Base-by-base conservation (phyloP, 768 basidiomycete species). In the Rhodotorula toruloides region DNA sequence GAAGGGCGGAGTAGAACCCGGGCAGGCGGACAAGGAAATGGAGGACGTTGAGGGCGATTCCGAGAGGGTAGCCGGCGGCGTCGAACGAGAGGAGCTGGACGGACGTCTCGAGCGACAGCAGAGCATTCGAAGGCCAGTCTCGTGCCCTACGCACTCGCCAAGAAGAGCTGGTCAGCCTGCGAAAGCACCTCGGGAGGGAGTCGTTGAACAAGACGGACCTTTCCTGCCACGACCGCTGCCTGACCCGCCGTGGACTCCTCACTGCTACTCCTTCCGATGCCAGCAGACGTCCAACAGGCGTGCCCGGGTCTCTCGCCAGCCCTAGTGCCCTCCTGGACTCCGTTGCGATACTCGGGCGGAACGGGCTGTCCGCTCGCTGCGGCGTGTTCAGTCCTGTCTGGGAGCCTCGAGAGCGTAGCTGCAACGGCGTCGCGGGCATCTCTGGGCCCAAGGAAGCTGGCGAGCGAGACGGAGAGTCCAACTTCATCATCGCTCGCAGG, bases 1-100 rank as follows among this genome's bases (percentile, higher is more conserved):
- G 56, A 1, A 67, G 56, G 57, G 66, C 56, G 37, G 66, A 58
- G 56, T 62, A 49, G 47, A 71, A 64, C 29, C 42, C 34, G 11
- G 65, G 56, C 16, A 71, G 40, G 47, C 70, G 70, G 19, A 66
- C 22, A 39, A 67, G n/a, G 55, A 67, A 40, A 34, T 71, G 70
- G 16, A 67, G 6, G 29, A 44, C 34, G 43, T 71, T 60, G 58
- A 61, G 29, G 37, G 44, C 48, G 39, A 61, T 32, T 14, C 55
- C 70, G 58, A 61, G 49, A 2, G 70, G 70, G 46, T 71, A 71
- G 40, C 65, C 70, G 39, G 56, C 61, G 14, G 58, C 19, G 25
- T 71, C 70, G 62, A 71, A 55, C 31, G 70, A 67, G 44, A 71
- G 39, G 54, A 58, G 49, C 48, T 52, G 52, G 46, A 64, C 11